These are phyloP conservation scores for Wallemia ichthyophaga DNA, from an alignment of 1,284 basidiomycete species.

Conservation along the genomic window DNA sequence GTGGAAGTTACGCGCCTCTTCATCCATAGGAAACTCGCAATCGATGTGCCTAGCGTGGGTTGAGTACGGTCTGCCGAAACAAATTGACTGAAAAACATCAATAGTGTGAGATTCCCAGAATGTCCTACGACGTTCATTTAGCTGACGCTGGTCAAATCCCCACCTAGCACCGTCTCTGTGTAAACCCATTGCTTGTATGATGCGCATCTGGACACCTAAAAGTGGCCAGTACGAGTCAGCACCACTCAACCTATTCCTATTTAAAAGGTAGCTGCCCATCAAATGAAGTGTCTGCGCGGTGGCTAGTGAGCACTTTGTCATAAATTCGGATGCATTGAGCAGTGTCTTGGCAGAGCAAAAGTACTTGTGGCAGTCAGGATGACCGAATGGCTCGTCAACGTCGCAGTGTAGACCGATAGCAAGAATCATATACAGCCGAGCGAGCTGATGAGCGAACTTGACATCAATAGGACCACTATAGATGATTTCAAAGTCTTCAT, in stretches of 20 bases:
- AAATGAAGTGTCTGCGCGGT: slow-evolving; percentile 24
- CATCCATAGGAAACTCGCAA: slow-evolving; percentile 5
- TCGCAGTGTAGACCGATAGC: slow-evolving; percentile 21
- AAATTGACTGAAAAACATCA: slow-evolving; percentile 11
- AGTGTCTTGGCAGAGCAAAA: slow-evolving; percentile 21
- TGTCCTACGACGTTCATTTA: slow-evolving; percentile 11
- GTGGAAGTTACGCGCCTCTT: not conserved
- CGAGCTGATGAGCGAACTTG: slow-evolving; percentile 18
- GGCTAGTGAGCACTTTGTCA: slow-evolving; percentile 20
- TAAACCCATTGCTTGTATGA: slow-evolving; percentile 14
- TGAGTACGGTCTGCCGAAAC: slow-evolving; percentile 9
- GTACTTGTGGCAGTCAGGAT: slow-evolving; percentile 17
- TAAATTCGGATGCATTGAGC: slow-evolving; percentile 20
- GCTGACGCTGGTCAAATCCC: slow-evolving; percentile 11
- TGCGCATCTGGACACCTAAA: slow-evolving; percentile 12
- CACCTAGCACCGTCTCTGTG: slow-evolving; percentile 14
- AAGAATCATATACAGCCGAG: slow-evolving; percentile 23
- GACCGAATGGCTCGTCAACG: slow-evolving; percentile 12
- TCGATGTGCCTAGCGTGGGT: slow-evolving; percentile 2
- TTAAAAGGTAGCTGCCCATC: slow-evolving; percentile 20
- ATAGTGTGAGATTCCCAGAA: slow-evolving; percentile 11
- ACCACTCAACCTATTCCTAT: slow-evolving; percentile 1
- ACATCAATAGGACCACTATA: slow-evolving; percentile 16
- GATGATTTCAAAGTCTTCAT: slow-evolving; percentile 9
- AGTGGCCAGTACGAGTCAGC: slow-evolving; percentile 14